phyloP scores from a whole-genome alignment of 1,284 basidiomycete genomes.

The Papiliotrema fonsecae region DNA sequence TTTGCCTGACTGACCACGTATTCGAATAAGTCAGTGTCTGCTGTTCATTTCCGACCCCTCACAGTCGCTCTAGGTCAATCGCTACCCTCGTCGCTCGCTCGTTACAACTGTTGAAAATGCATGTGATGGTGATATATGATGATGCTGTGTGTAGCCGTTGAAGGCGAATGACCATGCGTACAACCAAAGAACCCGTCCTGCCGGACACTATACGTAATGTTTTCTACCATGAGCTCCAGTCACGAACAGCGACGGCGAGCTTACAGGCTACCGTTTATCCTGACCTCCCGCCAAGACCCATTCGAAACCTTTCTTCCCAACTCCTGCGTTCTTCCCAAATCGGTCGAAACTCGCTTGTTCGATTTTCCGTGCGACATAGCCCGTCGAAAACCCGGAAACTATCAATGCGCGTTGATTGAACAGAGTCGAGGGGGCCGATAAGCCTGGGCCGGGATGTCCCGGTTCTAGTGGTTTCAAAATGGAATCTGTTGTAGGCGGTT shows the following conservation, averaged over 20 bases:
- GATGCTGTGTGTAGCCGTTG: background rate
- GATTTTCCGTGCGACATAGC: conserved; percentile 68
- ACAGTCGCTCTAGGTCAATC: no score
- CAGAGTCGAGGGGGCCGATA: conserved; percentile 17
- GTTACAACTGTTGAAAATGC: background rate
- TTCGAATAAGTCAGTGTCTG: no score
- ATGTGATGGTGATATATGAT: background rate
- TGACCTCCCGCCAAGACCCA: conserved; percentile 58
- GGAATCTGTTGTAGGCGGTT: background rate
- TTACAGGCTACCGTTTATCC: no score
- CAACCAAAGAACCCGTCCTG: background rate
- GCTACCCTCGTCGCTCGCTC: no score
- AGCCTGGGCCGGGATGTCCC: conserved; percentile 5
- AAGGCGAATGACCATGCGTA: background rate
- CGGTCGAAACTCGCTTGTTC: conserved; percentile 77
- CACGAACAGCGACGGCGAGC: no score
- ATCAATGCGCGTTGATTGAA: conserved; percentile 40
- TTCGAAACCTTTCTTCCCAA: conserved; percentile 79
- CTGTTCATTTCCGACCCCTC: no score
- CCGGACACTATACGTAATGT: background rate
- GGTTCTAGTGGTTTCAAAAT: no score
- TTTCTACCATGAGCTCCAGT: no score
- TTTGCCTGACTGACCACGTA: no score
- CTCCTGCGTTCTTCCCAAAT: conserved; percentile 79
- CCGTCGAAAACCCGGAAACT: conserved; percentile 62